These are phyloP conservation scores for Kwoniella shivajii DNA, from an alignment of 1,284 basidiomycete genomes.

Conservation along the genomic window DNA sequence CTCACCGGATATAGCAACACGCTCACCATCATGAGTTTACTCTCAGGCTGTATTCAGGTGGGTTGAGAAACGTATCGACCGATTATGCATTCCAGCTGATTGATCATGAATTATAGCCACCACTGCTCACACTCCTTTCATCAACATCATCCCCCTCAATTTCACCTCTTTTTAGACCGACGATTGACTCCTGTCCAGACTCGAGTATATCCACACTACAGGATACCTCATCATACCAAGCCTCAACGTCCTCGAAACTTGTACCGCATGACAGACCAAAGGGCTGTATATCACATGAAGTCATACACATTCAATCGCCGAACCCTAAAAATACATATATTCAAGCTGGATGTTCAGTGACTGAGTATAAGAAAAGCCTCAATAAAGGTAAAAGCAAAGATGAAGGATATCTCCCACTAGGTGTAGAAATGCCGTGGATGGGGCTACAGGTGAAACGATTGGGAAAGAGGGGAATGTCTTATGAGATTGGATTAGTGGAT, in stretches of 20 bases:
- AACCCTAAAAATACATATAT: constrained; percentile 69
- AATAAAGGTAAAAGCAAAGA: constrained; percentile 9
- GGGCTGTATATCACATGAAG: constrained; percentile 58
- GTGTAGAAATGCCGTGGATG: constrained; percentile 70
- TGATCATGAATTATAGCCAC: constrained; percentile 58
- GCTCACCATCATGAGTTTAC: neutral
- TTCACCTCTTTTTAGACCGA: constrained; percentile 63
- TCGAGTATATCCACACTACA: constrained; percentile 66
- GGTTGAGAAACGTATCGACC: neutral
- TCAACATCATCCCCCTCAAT: constrained; percentile 66
- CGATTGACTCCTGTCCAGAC: constrained; percentile 61
- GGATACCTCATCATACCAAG: constrained; percentile 55
- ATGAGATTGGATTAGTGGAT: constrained; percentile 77
- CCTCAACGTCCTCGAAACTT: neutral
- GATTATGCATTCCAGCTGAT: neutral
- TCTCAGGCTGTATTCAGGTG: neutral
- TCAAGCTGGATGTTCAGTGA: constrained; percentile 57
- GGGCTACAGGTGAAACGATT: constrained; percentile 72
- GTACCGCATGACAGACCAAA: constrained; percentile 1
- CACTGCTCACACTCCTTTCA: constrained; percentile 73
- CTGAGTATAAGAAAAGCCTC: neutral
- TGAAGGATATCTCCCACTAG: constrained; percentile 55
- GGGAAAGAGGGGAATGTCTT: constrained; percentile 65
- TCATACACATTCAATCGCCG: constrained; percentile 82
- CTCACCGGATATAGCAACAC: neutral